A percentile compares a stretch with the other conserved stretches of the same genome.
Conservation (phyloP, 1,139 yeast genomes). For the Blastobotrys illinoisensis region DNA sequence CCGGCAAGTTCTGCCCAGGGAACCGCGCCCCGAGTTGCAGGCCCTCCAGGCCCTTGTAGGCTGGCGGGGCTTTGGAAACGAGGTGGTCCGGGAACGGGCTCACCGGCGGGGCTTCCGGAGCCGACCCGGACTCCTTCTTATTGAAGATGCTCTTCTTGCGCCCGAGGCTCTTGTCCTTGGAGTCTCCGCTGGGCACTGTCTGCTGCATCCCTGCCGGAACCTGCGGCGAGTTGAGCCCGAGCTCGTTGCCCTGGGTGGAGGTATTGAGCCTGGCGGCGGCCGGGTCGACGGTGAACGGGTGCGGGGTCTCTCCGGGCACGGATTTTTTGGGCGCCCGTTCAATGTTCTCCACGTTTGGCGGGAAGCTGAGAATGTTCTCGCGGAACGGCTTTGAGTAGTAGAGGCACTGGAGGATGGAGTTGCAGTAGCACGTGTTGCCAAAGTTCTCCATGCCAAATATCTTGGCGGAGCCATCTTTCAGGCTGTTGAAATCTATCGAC, state of each 20-base stretch:
- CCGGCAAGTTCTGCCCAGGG: slow-evolving; percentile 38
- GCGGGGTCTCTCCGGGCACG: slow-evolving; percentile 32
- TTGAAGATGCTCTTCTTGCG: slow-evolving; percentile 13
- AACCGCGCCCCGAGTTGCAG: slow-evolving; percentile 29
- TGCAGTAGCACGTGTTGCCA: slow-evolving; percentile 91
- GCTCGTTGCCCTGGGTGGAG: slow-evolving; percentile 12
- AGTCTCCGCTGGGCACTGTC: slow-evolving; percentile 3
- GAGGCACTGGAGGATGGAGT: slow-evolving; percentile 83
- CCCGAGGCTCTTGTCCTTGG: slow-evolving; percentile 5
- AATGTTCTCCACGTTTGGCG: slow-evolving; percentile 23
- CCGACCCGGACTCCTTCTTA: background rate
- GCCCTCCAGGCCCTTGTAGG: slow-evolving; percentile 28
- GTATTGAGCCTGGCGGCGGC: slow-evolving; percentile 20
- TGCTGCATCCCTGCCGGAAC: background rate
- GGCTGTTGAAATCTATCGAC: slow-evolving; percentile 14
- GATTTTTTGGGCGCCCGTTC: slow-evolving; percentile 20
- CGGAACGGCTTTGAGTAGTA: slow-evolving; percentile 72
- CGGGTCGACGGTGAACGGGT: slow-evolving; percentile 34
- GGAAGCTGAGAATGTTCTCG: slow-evolving; percentile 47
- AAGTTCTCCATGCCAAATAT: slow-evolving; percentile 93
- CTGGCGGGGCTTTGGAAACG: slow-evolving; percentile 12
- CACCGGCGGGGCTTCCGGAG: background rate
- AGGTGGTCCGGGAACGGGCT: slow-evolving; percentile 3
- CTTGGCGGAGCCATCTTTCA: slow-evolving; percentile 36
- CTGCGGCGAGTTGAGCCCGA: slow-evolving; percentile 9